Percentiles rank a stretch among this genome's conserved stretches.
Evolutionary conservation across 2,329 filamentous ascomycete genomes (phyloP).

Genomic region (Elsinoe arachidis): DNA sequence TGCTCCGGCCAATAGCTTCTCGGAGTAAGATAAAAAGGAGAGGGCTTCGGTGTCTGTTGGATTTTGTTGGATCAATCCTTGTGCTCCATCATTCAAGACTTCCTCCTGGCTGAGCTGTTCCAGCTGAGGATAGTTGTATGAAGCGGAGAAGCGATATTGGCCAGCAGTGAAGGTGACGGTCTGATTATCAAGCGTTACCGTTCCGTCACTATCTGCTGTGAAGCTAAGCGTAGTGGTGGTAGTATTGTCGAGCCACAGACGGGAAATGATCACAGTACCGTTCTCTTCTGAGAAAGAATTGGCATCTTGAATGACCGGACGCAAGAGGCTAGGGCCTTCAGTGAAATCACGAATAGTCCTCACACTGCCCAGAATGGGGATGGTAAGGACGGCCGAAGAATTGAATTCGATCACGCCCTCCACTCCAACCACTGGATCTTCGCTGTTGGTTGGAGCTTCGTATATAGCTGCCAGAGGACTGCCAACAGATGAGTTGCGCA

Average conservation of each 20-base stretch:
- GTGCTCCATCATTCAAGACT: constrained; percentile 43
- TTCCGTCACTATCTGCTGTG: constrained; percentile 26
- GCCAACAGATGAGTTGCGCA: constrained; percentile 41
- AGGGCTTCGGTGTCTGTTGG: constrained; percentile 44
- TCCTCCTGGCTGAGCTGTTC: constrained; percentile 43
- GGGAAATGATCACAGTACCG: constrained; percentile 41
- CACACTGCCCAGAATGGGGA: constrained; percentile 54
- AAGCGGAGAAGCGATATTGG: constrained; percentile 49
- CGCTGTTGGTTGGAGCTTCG: constrained; percentile 20
- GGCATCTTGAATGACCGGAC: constrained; percentile 47
- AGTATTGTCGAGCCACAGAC: constrained; percentile 54
- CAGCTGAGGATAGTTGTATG: constrained; percentile 55
- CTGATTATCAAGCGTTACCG: constrained; percentile 34
- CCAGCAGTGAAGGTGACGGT: constrained; percentile 44
- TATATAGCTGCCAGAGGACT: constrained; percentile 42
- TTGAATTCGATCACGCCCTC: constrained; percentile 48
- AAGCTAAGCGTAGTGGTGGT: constrained; percentile 50
- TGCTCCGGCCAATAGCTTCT: constrained; percentile 55
- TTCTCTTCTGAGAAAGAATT: constrained; percentile 35
- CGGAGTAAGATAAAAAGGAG: constrained; percentile 55
- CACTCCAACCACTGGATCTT: constrained; percentile 40
- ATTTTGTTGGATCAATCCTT: constrained; percentile 38
- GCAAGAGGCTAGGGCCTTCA: constrained; percentile 48
- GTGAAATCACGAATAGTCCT: constrained; percentile 55
- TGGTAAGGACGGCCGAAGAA: constrained; percentile 45